Conservation (phyloP, 768 basidiomycete species). For the Boletus fagicola region DNA sequence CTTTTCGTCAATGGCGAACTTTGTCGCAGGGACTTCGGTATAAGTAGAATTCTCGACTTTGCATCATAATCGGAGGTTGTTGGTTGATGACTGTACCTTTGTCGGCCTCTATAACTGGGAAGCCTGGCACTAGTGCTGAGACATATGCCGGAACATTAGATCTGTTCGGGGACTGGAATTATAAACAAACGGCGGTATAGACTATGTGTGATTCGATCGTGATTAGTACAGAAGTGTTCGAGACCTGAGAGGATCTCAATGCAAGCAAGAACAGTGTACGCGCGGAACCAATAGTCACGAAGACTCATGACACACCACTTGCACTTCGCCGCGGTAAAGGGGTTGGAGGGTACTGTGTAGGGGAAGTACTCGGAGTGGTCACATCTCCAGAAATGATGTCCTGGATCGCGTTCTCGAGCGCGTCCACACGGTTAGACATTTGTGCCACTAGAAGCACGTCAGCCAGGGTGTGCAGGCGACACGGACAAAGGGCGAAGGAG, state of each 20-base stretch:
- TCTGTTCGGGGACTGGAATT: constrained; percentile 4
- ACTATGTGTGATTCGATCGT: constrained; percentile 14
- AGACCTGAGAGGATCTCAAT: constrained; percentile 10
- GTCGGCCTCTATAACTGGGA: not conserved
- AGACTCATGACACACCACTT: constrained; percentile 29
- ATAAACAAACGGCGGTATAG: constrained; percentile 14
- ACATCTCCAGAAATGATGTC: constrained; percentile 84
- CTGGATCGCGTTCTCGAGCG: constrained; percentile 85
- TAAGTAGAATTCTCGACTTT: constrained; percentile 1
- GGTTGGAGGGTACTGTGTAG: constrained; percentile 40
- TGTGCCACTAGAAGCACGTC: constrained; percentile 64
- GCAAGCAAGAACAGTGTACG: constrained; percentile 10
- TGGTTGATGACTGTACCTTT: not conserved
- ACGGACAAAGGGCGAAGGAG: constrained; percentile 1
- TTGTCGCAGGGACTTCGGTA: constrained; percentile 10
- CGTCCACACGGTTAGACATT: constrained; percentile 90
- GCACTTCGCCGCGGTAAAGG: constrained; percentile 45
- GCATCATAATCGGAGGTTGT: constrained; percentile 12
- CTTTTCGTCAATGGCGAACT: constrained; percentile 11
- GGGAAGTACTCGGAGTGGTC: constrained; percentile 51
- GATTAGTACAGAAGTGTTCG: constrained; percentile 18
- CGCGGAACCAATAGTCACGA: constrained; percentile 12
- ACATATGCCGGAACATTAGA: not conserved
- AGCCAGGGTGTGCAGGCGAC: constrained; percentile 4
- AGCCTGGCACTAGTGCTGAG: not conserved